Evolutionary conservation across 1,284 basidiomycete genomes (phyloP).

Genomic region (Malassezia globosa): DNA sequence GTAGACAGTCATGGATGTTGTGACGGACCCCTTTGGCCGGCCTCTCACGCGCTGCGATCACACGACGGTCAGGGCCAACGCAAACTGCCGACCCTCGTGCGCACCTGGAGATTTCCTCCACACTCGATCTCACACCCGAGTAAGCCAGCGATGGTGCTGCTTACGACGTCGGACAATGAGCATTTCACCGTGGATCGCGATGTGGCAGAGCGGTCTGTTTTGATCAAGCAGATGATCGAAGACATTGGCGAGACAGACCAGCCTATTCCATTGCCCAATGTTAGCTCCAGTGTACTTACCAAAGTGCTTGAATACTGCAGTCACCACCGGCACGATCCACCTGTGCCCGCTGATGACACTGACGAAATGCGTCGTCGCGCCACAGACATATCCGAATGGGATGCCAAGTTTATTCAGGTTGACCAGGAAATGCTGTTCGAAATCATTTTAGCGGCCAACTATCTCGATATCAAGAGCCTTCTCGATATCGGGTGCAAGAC

Average conservation of each 20-base stretch:
- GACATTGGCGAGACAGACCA: slow-evolving; percentile 51
- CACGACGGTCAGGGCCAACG: not conserved
- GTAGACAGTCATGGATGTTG: too few relatives aligned
- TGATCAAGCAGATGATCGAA: slow-evolving; percentile 99
- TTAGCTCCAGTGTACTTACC: slow-evolving; percentile 87
- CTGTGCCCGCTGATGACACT: slow-evolving; percentile 66
- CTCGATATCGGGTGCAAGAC: slow-evolving; percentile 99
- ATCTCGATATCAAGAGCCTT: slow-evolving; percentile 97
- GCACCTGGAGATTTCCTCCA: too few relatives aligned
- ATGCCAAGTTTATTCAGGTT: slow-evolving; percentile 84
- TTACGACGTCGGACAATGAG: slow-evolving; percentile 75
- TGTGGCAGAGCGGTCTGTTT: slow-evolving; percentile 82
- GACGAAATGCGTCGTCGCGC: slow-evolving; percentile 91
- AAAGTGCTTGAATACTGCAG: slow-evolving; percentile 99
- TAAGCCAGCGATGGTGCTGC: slow-evolving; percentile 33
- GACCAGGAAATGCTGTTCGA: slow-evolving; percentile 97
- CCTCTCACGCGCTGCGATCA: not conserved
- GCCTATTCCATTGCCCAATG: slow-evolving; percentile 91
- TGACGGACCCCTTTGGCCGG: too few relatives aligned
- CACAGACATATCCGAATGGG: slow-evolving; percentile 97
- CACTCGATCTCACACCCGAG: too few relatives aligned
- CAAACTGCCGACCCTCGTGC: not conserved
- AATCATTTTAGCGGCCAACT: slow-evolving; percentile 98
- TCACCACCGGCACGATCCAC: slow-evolving; percentile 89
- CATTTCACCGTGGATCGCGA: slow-evolving; percentile 86